Evolutionary conservation across 148 eudicot species (phyloP), one percentile per base, ranked within the genome.

Genomic region (Euryodendron excelsum): DNA sequence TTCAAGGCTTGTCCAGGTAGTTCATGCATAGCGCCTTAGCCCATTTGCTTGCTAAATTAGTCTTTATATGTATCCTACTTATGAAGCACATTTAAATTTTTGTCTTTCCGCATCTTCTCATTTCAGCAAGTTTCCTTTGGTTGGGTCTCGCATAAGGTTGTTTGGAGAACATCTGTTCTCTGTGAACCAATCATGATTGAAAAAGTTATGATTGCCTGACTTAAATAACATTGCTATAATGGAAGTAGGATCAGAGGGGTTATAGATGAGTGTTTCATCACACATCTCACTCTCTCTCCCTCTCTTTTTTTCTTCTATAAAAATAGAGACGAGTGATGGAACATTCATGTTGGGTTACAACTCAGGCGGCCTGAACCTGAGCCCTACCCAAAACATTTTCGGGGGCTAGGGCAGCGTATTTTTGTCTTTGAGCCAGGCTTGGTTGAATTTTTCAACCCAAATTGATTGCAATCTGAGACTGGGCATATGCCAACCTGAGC

Each of bases 1-100:
- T 95, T 93, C 75, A 93, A 93, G 88, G 91, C 91, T 77, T 83
- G 75, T 48, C 86, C 92, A 90, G 98, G 98, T 93, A 82, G 73
- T 70, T 72, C 48, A 65, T 60, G 47, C n/a, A 17, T 75, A 4
- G 41, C 34, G 69, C 66, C 53, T 59, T 83, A 66, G 64, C 75
- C 58, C 37, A 55, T 47, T 64, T 77, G 45, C 62, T 77, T 20
- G 60, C 12, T 28, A 71, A 28, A 17, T 75, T 33, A 47, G 0
- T 44, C 8, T 44, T n/a, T 7, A 30, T 28, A 27, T 61, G 10
- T 45, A 15, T 34, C 4, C 7, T 34, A 27, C 1, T 12, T 14
- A 2, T 12, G 23, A 75, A 18, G 69, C 18, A 45, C 27, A 55
- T 61, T 27, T 23, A 39, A 62, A 61, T 39, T 8, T 28, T 75